A percentile compares a stretch with the other conserved stretches of the same genome.
Conservation (phyloP, 805 yeast genomes). For the Naumovozyma castellii region DNA sequence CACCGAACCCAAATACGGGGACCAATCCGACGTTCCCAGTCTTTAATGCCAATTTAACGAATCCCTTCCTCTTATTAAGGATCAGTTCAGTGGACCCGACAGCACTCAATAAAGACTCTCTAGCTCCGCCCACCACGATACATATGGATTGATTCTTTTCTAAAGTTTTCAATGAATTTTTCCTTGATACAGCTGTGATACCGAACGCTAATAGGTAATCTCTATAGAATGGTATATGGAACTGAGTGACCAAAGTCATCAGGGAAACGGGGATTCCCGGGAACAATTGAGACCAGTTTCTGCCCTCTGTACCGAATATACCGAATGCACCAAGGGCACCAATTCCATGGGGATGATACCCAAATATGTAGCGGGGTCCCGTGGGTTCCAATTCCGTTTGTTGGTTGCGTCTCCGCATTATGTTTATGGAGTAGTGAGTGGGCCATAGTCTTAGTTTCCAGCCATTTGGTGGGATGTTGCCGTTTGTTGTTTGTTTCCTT, state of each 20-base stretch:
- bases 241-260: slow-evolving; percentile 75
- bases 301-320: slow-evolving; percentile 72
- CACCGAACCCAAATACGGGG: slow-evolving; percentile 89
- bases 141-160: slow-evolving; percentile 64
- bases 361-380: slow-evolving; percentile 78
- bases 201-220: slow-evolving; percentile 80
- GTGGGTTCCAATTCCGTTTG: slow-evolving; percentile 28
- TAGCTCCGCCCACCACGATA: slow-evolving; percentile 93
- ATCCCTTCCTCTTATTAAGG: slow-evolving; percentile 72
- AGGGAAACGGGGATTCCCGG: slow-evolving; percentile 80
- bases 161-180: slow-evolving; percentile 58
- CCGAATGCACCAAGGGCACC: slow-evolving; percentile 89
- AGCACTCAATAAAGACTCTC: slow-evolving; percentile 65
- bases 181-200: slow-evolving; percentile 70
- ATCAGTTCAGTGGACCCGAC: slow-evolving; percentile 59
- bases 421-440: slow-evolving; percentile 10
- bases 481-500: not conserved
- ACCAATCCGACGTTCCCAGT: slow-evolving; percentile 71
- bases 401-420: slow-evolving; percentile 3
- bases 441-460: slow-evolving; percentile 16
- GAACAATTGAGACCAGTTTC: slow-evolving; percentile 53
- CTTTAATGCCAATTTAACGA: slow-evolving; percentile 75
- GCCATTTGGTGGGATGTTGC: no score
- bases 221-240: slow-evolving; percentile 72
- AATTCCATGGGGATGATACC: slow-evolving; percentile 95